phyloP scores from a whole-genome alignment of 177 flowering plant species.

The Vitis hybrid region DNA sequence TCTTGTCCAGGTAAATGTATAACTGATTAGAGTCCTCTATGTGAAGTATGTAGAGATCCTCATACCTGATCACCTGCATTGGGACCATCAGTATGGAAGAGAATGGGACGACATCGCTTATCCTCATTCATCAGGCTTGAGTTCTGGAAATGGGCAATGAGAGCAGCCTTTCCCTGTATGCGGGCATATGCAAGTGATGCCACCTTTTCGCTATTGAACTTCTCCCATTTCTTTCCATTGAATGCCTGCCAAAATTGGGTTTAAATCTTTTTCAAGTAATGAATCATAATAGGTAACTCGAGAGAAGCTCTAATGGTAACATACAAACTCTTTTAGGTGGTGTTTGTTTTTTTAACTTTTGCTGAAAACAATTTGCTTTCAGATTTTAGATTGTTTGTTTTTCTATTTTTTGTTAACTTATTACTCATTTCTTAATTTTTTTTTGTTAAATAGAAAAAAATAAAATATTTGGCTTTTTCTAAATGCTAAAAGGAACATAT shows the following conservation, averaged over 20 bases:
- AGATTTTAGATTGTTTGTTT: too few species aligned
- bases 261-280: not conserved
- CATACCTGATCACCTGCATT: slow-evolving; percentile 90
- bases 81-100: slow-evolving; percentile 83
- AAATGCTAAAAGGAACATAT: not conserved
- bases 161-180: slow-evolving; percentile 89
- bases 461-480: not conserved
- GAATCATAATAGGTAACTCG: not conserved
- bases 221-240: slow-evolving; percentile 94
- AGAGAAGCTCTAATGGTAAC: too few species aligned
- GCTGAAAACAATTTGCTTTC: too few species aligned
- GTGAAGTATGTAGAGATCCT: not conserved
- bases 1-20: too few species aligned
- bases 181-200: slow-evolving; percentile 92
- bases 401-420: too few species aligned
- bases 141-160: slow-evolving; percentile 89
- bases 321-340: too few species aligned
- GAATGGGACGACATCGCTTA: slow-evolving; percentile 86
- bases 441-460: too few species aligned
- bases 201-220: slow-evolving; percentile 91
- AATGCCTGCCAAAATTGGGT: slow-evolving; percentile 51
- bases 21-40: not conserved
- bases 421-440: too few species aligned
- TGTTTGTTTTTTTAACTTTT: too few species aligned
- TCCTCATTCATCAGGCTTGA: slow-evolving; percentile 97